Percentiles rank a stretch among this genome's conserved stretches.
phyloP scores from a whole-genome alignment of 2,329 filamentous ascomycete species.

The Zymoseptoria brevis region DNA sequence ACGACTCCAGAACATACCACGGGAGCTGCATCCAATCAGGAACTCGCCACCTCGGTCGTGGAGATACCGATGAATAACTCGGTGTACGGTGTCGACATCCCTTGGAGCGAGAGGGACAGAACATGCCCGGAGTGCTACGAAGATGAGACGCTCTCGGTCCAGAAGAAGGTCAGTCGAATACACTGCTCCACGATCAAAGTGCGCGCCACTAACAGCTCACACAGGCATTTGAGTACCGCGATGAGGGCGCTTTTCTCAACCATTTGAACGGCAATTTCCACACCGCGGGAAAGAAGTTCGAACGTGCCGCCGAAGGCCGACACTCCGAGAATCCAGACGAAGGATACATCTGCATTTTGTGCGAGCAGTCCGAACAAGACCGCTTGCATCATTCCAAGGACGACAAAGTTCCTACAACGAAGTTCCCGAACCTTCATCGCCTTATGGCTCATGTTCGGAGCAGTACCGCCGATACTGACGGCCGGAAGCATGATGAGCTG shows the following conservation, averaged over 20 bases:
- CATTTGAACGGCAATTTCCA: not conserved
- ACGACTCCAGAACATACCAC: too few species aligned
- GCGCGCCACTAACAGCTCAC: not conserved
- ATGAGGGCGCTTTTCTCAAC: not conserved
- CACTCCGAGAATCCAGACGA: not conserved
- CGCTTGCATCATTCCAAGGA: not conserved
- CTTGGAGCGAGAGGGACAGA: not conserved
- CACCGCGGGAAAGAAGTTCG: not conserved
- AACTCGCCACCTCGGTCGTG: not conserved
- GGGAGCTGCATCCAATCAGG: too few species aligned
- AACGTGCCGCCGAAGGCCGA: not conserved
- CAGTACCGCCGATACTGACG: not conserved
- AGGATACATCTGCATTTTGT: not conserved
- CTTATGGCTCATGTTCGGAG: not conserved
- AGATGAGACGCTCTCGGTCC: not conserved
- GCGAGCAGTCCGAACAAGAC: not conserved
- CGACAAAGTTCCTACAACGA: not conserved
- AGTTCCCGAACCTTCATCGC: not conserved
- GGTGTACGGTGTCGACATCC: not conserved
- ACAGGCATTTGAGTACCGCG: not conserved
- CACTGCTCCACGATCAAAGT: not conserved
- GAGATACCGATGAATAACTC: not conserved
- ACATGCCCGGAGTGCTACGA: not conserved
- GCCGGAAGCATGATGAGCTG: not conserved
- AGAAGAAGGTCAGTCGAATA: not conserved